phyloP scores from a whole-genome alignment of 2,329 filamentous ascomycete species.

The Paraphaeosphaeria minitans region DNA sequence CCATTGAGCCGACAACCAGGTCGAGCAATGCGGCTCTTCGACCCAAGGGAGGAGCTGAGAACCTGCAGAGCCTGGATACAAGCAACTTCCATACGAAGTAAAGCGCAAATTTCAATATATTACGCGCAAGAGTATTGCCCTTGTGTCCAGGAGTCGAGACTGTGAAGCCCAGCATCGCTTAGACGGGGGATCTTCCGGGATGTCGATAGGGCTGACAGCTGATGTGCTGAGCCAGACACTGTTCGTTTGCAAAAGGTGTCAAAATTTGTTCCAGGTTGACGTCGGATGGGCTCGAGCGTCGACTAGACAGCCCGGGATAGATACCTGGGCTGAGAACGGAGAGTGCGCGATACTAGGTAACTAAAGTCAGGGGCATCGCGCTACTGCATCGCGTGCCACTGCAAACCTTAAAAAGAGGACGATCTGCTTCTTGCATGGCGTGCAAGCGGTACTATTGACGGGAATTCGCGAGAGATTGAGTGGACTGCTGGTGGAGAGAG shows the following conservation, averaged over 20 bases:
- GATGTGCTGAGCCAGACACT: not conserved
- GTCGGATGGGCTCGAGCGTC: not conserved
- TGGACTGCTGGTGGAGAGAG: not conserved
- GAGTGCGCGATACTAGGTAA: not conserved
- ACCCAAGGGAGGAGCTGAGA: not conserved
- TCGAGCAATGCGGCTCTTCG: not conserved
- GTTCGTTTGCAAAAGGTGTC: not conserved
- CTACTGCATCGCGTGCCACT: not conserved
- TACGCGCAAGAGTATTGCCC: not conserved
- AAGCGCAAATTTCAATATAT: not conserved
- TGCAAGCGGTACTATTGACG: not conserved
- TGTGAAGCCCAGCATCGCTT: not conserved
- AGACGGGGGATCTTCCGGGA: not conserved
- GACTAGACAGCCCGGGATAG: not conserved
- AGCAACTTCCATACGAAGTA: not conserved
- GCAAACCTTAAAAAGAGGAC: not conserved
- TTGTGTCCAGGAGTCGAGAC: not conserved
- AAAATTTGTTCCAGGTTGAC: not conserved
- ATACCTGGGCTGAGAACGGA: not conserved
- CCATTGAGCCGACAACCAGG: not conserved
- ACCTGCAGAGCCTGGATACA: too few relatives aligned
- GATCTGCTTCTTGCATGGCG: not conserved
- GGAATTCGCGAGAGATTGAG: not conserved
- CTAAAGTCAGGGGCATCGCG: not conserved
- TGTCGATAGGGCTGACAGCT: not conserved